Conservation (phyloP, 768 basidiomycete species). For the Mrakia frigida region DNA sequence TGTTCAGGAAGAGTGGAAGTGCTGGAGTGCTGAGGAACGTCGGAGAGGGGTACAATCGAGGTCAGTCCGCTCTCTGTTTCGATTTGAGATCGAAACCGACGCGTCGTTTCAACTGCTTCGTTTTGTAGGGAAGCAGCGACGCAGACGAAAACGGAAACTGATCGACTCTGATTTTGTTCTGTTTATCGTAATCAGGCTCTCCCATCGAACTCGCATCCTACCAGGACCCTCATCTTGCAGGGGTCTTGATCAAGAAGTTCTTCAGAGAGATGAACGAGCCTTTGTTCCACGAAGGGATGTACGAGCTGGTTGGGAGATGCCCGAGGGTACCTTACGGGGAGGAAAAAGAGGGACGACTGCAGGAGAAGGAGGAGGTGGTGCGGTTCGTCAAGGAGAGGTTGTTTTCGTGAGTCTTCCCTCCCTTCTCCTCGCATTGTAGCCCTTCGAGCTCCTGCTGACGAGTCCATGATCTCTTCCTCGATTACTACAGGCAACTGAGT, state of each 20-base stretch:
- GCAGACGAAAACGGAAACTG: neutral
- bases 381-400: slow-evolving; percentile 64
- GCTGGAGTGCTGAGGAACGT: slow-evolving; percentile 65
- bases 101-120: neutral
- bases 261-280: slow-evolving; percentile 73
- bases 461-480: too few species aligned
- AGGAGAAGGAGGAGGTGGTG: slow-evolving; percentile 56
- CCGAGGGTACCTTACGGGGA: slow-evolving; percentile 51
- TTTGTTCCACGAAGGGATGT: slow-evolving; percentile 66
- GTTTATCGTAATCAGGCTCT: slow-evolving; percentile 49
- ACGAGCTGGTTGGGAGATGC: slow-evolving; percentile 62
- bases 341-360: slow-evolving; percentile 40
- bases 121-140: neutral
- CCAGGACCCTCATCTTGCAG: slow-evolving; percentile 70
- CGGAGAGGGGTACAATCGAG: slow-evolving; percentile 78
- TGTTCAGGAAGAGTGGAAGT: slow-evolving; percentile 76
- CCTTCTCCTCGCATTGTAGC: neutral
- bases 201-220: slow-evolving; percentile 73
- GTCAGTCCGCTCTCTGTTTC: slow-evolving; percentile 43
- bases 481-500: slow-evolving; percentile 46
- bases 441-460: neutral
- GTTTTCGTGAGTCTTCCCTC: slow-evolving; percentile 47
- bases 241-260: slow-evolving; percentile 80
- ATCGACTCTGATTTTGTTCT: neutral
- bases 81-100: neutral